phyloP scores from a whole-genome alignment of 2,329 filamentous ascomycete species.

The Hypomyces rosellus region DNA sequence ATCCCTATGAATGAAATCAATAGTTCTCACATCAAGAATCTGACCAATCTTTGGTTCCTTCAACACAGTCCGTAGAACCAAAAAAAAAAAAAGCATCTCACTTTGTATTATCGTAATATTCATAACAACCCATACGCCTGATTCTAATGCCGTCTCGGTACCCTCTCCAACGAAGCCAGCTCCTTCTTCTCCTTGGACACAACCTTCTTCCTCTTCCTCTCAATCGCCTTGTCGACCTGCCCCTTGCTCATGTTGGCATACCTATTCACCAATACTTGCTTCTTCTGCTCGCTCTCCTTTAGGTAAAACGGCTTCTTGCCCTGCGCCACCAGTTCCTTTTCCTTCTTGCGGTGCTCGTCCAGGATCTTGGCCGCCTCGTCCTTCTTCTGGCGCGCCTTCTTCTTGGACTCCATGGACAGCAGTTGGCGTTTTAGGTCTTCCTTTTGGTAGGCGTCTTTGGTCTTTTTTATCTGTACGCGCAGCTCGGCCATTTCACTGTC shows the following conservation, averaged over 20 bases:
- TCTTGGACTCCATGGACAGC: conserved; percentile 69
- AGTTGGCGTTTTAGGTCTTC: conserved; percentile 67
- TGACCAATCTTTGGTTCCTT: too few species aligned
- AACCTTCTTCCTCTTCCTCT: conserved; percentile 84
- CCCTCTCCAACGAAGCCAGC: conserved; percentile 40
- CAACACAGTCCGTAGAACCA: too few species aligned
- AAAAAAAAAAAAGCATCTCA: too few species aligned
- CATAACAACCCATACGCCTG: too few species aligned
- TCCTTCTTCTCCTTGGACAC: conserved; percentile 77
- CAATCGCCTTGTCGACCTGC: conserved; percentile 77
- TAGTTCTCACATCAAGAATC: too few species aligned
- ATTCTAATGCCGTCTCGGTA: conserved; percentile 8
- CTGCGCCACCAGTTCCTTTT: conserved; percentile 78
- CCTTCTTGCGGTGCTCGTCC: conserved; percentile 68
- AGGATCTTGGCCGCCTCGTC: conserved; percentile 65
- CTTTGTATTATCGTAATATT: too few species aligned
- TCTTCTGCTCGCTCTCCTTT: conserved; percentile 89
- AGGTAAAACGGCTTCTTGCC: conserved; percentile 92
- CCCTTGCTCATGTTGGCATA: conserved; percentile 79
- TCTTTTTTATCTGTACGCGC: conserved; percentile 56
- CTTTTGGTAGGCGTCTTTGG: conserved; percentile 59
- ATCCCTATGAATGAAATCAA: too few species aligned
- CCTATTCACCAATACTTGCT: conserved; percentile 69
- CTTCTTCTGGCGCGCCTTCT: conserved; percentile 63
- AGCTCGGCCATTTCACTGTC: conserved; percentile 75